Evolutionary conservation across 257 asterid genomes (phyloP).

Genomic region (Solanum piurae): DNA sequence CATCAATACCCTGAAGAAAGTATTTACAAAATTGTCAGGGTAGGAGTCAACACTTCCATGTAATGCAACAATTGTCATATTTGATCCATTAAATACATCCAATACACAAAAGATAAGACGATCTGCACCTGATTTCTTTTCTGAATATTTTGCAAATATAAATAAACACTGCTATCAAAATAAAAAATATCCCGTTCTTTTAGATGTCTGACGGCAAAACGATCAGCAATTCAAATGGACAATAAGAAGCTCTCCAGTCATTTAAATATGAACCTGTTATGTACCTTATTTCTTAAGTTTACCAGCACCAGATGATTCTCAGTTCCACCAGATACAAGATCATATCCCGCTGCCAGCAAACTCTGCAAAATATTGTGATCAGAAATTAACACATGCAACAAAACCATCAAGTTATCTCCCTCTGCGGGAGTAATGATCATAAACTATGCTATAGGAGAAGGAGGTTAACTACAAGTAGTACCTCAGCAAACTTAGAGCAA

Average conservation of each 20-base stretch:
- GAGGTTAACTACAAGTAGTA: slow-evolving; percentile 8
- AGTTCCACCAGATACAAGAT: slow-evolving; percentile 94
- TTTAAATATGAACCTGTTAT: not conserved
- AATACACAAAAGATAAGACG: not conserved
- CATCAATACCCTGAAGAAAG: slow-evolving; percentile 79
- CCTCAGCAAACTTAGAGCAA: slow-evolving; percentile 91
- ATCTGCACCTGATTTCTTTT: not conserved
- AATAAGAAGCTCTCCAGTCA: not conserved
- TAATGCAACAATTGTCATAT: not conserved
- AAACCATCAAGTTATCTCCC: not conserved
- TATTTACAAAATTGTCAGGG: not conserved
- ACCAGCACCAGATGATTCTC: slow-evolving; percentile 95
- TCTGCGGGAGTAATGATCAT: not conserved
- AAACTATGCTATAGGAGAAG: not conserved
- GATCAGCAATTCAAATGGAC: not conserved
- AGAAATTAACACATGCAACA: not conserved
- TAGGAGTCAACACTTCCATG: not conserved
- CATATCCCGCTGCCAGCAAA: slow-evolving; percentile 59
- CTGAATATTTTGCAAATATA: not conserved
- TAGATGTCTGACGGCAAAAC: not conserved
- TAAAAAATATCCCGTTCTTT: not conserved
- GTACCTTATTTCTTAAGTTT: slow-evolving; percentile 70
- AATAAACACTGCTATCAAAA: not conserved
- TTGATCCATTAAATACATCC: not conserved
- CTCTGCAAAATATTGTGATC: slow-evolving; percentile 30